Evolutionary conservation across 2,329 filamentous ascomycete species (phyloP), one percentile per base, ranked within the genome.

Genomic region (Thermoascus crustaceus): DNA sequence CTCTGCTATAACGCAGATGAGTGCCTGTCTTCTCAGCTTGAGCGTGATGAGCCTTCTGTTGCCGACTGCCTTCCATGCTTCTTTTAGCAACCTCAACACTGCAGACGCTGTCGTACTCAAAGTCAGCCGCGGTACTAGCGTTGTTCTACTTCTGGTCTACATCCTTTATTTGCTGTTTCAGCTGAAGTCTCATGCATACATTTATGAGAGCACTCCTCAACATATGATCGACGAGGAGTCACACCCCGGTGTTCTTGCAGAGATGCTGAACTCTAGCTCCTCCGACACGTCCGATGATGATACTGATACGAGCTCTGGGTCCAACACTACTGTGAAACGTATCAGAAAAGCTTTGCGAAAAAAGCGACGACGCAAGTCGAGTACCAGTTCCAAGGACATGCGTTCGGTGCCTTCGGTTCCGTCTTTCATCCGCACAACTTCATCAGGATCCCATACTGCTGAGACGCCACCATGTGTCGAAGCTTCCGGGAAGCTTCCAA

Each of bases 1-100:
- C 63, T 87, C 78, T 61, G 91, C 84, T 18, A 83, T 93, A 38
- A 93, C 85, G 1, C 85, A 94, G 58, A 93, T 93, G 84, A 93
- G 85, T 55, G 86, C 86, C 36, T 91, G 85, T 62, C 70, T 94
- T 48, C 73, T 94, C 48, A 88, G 83, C 66, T 61, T 93, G 58
- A 87, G 82, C 53, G 86, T 91, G 41, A 87, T 86, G 63, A 93
- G 85, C 66, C 69, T 93, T 20, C 72, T 93, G 26, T 64, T 94
- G 11, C 85, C 86, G 71, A 94, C 86, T 18, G 86, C 86, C 4
- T 94, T 94, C 55, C 85, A 94, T 55, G 83, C 85, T 17, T 87
- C 86, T 0, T 94, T 89, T 60, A 72, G 58, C 19, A 69, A 80
- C 45, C 60, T 67, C 8, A 55, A 57, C 1, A 62, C 68, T 27